Conservation (phyloP, 2,329 filamentous ascomycete genomes). For the Conoideocrella luteorostrata region DNA sequence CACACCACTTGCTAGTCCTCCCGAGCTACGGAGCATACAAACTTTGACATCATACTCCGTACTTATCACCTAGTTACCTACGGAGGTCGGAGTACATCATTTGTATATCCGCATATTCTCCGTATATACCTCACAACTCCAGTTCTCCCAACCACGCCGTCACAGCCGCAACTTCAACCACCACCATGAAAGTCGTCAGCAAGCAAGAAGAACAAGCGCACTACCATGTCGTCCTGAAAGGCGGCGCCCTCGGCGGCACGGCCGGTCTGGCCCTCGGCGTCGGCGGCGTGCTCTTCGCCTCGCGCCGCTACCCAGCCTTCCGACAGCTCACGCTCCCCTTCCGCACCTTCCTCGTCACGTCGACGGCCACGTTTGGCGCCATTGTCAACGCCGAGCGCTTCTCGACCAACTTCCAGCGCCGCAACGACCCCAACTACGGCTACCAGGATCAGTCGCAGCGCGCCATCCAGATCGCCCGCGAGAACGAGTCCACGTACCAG, state of each 20-base stretch:
- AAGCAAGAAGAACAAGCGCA: conserved; percentile 87
- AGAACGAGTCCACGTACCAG: conserved; percentile 51
- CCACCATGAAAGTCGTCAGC: conserved; percentile 85
- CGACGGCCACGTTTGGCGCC: conserved; percentile 73
- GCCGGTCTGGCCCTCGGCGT: conserved; percentile 62
- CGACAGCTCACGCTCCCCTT: conserved; percentile 80
- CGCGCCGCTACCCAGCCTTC: conserved; percentile 69
- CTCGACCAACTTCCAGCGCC: conserved; percentile 58
- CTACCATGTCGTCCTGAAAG: conserved; percentile 74
- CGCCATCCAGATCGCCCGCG: conserved; percentile 45
- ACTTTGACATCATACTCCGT: too few species aligned
- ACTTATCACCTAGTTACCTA: too few species aligned
- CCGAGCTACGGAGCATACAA: too few species aligned
- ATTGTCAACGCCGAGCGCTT: conserved; percentile 81
- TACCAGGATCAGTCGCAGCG: conserved; percentile 61
- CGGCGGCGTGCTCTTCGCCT: conserved; percentile 60
- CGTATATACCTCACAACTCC: too few species aligned
- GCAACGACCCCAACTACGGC: conserved; percentile 58
- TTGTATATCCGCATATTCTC: too few species aligned
- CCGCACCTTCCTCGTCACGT: conserved; percentile 83
- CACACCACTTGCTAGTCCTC: too few species aligned
- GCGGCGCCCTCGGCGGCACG: conserved; percentile 67
- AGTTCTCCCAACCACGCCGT: too few species aligned
- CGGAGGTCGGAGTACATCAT: too few species aligned
- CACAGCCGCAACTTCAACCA: too few species aligned